These are phyloP conservation scores for Drechslerella dactyloides DNA, from an alignment of 2,329 filamentous ascomycete genomes.

Conservation along the genomic window DNA sequence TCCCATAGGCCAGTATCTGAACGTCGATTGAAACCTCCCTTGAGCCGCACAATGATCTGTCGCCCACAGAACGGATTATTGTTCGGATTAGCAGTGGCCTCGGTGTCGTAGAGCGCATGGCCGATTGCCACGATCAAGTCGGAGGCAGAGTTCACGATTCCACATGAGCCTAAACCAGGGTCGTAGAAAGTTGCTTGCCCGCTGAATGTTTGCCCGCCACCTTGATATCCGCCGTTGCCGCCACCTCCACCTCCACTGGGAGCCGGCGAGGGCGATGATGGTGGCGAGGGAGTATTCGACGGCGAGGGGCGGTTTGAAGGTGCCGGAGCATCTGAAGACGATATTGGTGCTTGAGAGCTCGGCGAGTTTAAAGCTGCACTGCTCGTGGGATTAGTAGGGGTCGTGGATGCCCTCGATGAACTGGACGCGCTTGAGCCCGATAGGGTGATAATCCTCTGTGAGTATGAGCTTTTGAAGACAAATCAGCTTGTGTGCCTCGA, in stretches of 20 bases:
- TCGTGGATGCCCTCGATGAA: not conserved
- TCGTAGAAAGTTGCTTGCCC: conserved; percentile 55
- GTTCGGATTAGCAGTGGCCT: conserved; percentile 53
- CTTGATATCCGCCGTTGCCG: conserved; percentile 11
- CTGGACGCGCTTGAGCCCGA: conserved; percentile 12
- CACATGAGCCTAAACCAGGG: conserved; percentile 53
- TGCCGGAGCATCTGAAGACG: conserved; percentile 18
- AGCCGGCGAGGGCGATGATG: not conserved
- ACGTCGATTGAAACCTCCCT: conserved; percentile 39
- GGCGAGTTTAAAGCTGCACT: conserved; percentile 4
- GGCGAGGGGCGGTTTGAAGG: no score
- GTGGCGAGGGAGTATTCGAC: conserved; percentile 26
- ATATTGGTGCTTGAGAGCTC: conserved; percentile 4
- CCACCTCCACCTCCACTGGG: conserved; percentile 34
- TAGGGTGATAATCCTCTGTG: conserved; percentile 32
- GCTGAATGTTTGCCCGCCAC: conserved; percentile 48
- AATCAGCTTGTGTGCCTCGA: not conserved
- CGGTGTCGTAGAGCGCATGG: conserved; percentile 53
- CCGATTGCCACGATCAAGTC: conserved; percentile 54
- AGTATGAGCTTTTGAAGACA: conserved; percentile 19
- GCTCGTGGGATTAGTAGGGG: conserved; percentile 7
- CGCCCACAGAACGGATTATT: conserved; percentile 54
- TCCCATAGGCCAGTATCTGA: not conserved
- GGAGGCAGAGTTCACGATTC: conserved; percentile 53
- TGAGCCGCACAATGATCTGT: conserved; percentile 52